A percentile compares a stretch with the other conserved stretches of the same genome.
Conservation (phyloP, 2,329 filamentous ascomycete genomes). For the Stromatinia cepivora region DNA sequence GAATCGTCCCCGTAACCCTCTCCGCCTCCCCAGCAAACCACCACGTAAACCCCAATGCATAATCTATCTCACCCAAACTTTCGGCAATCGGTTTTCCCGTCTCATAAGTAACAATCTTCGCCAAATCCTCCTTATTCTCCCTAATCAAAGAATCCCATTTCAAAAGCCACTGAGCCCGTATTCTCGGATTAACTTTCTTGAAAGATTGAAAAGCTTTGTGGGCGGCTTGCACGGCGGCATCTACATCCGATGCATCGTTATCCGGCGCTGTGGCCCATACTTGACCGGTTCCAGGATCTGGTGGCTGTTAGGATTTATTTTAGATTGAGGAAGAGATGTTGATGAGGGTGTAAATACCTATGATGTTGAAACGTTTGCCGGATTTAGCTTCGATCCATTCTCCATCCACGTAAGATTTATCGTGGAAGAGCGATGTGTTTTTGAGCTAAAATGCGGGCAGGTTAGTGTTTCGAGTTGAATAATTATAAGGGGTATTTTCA, state of each 20-base stretch:
- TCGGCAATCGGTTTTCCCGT: conserved; percentile 55
- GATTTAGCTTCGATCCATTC: conserved; percentile 57
- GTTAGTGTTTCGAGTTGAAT: conserved; percentile 15
- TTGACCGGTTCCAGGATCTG: conserved; percentile 50
- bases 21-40: conserved; percentile 62
- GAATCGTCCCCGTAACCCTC: conserved; percentile 61
- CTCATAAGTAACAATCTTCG: conserved; percentile 61
- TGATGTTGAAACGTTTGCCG: conserved; percentile 57
- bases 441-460: conserved; percentile 46
- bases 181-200: conserved; percentile 59
- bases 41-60: conserved; percentile 53
- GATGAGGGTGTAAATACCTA: conserved; percentile 43
- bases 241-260: conserved; percentile 57
- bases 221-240: conserved; percentile 58
- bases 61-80: conserved; percentile 54
- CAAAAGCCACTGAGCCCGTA: conserved; percentile 60
- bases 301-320: conserved; percentile 1
- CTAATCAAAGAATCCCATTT: conserved; percentile 66
- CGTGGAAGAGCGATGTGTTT: conserved; percentile 54
- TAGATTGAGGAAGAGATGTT: neutral
- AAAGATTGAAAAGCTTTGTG: conserved; percentile 62
- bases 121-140: conserved; percentile 61
- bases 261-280: conserved; percentile 47
- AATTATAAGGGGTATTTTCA: neutral
- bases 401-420: conserved; percentile 55